These are phyloP conservation scores for Penicillium diatomitis DNA, from an alignment of 495 filamentous ascomycete genomes.

Conservation along the genomic window DNA sequence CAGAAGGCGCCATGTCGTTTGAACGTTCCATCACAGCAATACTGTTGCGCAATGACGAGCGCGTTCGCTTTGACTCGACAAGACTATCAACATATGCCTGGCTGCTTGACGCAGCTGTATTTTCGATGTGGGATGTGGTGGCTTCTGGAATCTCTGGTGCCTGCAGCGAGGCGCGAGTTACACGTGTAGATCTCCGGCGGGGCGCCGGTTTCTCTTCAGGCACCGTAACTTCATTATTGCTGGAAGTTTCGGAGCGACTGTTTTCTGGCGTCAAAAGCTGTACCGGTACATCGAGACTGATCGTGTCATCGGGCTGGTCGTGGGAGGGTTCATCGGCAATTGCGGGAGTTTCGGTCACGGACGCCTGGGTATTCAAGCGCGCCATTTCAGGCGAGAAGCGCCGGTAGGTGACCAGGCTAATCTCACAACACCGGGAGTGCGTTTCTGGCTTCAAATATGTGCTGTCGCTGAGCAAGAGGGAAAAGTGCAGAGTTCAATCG, in stretches of 20 bases:
- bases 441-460: conserved; percentile 9
- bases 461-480: conserved; percentile 6
- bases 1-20: conserved; percentile 24
- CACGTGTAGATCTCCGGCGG: conserved; percentile 35
- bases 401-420: conserved; percentile 4
- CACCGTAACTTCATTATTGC: conserved; percentile 39
- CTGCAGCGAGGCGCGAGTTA: conserved; percentile 33
- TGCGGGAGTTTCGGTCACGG: conserved; percentile 26
- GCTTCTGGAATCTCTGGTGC: conserved; percentile 19
- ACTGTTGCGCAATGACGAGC: conserved; percentile 33
- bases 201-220: conserved; percentile 30
- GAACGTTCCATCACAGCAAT: conserved; percentile 38
- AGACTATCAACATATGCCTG: conserved; percentile 29
- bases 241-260: conserved; percentile 42
- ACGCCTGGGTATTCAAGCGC: conserved; percentile 18
- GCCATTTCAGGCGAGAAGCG: conserved; percentile 17
- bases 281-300: conserved; percentile 35
- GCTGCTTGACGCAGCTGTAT: conserved; percentile 32
- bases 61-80: conserved; percentile 24
- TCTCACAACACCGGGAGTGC: conserved; percentile 4
- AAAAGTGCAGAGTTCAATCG: background rate
- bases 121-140: conserved; percentile 12
- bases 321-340: conserved; percentile 25
- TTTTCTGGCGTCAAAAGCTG: conserved; percentile 40
- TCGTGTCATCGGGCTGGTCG: conserved; percentile 25